Conservation (phyloP, 2,329 filamentous ascomycete genomes). For the Arthrobotrys sphaeroides region DNA sequence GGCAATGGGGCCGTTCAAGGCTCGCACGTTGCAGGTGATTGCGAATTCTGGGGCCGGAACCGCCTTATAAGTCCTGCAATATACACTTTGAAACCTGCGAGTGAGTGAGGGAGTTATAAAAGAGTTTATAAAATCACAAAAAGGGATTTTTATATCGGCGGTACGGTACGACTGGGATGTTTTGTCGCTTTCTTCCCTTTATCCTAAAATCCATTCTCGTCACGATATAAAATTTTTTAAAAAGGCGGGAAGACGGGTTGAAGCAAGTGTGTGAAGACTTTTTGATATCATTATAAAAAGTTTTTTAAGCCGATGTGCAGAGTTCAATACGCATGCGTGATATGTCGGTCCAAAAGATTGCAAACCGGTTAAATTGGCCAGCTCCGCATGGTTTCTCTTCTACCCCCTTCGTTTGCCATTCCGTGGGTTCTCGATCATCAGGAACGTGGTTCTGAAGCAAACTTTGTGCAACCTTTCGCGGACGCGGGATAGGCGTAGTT, state of each 20-base stretch:
- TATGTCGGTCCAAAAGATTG: not conserved
- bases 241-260: not conserved
- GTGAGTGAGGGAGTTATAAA: not conserved
- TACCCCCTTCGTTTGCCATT: not conserved
- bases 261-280: not conserved
- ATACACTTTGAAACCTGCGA: not conserved
- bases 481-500: not conserved
- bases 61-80: not conserved
- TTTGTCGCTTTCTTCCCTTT: too few species aligned
- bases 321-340: not conserved
- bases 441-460: slow-evolving; percentile 12
- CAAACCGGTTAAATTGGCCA: not conserved
- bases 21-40: not conserved
- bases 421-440: not conserved
- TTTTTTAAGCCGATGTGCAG: not conserved
- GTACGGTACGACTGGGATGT: not conserved
- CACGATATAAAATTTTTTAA: slow-evolving; percentile 1
- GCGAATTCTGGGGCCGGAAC: not conserved
- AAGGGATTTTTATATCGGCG: slow-evolving; percentile 7
- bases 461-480: not conserved
- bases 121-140: not conserved
- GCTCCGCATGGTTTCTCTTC: not conserved
- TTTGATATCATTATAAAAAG: not conserved
- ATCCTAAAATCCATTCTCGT: not conserved
- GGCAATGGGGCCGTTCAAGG: not conserved